Percentiles rank a stretch among this genome's conserved stretches.
These are phyloP conservation scores for Mycena metata DNA, from an alignment of 768 basidiomycete species.

Conservation along the genomic window DNA sequence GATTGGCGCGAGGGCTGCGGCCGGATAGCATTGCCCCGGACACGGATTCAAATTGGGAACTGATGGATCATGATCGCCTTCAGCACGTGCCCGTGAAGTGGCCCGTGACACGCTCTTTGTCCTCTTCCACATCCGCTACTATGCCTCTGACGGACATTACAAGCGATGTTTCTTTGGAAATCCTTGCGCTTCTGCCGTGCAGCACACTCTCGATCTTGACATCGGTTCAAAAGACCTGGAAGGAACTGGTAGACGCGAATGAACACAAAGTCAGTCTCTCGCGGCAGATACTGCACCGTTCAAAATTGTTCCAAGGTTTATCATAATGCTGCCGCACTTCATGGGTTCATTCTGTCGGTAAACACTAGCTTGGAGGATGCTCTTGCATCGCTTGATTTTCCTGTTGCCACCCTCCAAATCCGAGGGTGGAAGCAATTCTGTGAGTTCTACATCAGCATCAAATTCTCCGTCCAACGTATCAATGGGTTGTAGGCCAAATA, in stretches of 20 bases:
- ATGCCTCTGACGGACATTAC: constrained; percentile 2
- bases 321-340: constrained; percentile 11
- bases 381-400: constrained; percentile 3
- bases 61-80: too few relatives aligned
- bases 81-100: too few relatives aligned
- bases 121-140: too few relatives aligned
- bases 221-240: constrained; percentile 4
- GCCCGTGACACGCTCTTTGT: too few relatives aligned
- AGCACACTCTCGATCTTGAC: not conserved
- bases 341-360: not conserved
- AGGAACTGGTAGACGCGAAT: constrained; percentile 9
- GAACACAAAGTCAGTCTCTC: not conserved
- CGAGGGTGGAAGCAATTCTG: constrained; percentile 18
- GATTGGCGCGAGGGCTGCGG: too few relatives aligned
- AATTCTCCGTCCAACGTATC: not conserved
- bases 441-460: not conserved
- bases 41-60: too few relatives aligned
- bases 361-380: constrained; percentile 1
- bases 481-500: not conserved
- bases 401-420: not conserved
- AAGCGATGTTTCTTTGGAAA: constrained; percentile 4
- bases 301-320: not conserved
- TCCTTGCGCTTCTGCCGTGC: not conserved
- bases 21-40: too few relatives aligned
- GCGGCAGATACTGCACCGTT: too few relatives aligned